Evolutionary conservation across 805 yeast species (phyloP), one percentile per base, ranked within the genome.

Genomic region (Lipomyces oligophaga): DNA sequence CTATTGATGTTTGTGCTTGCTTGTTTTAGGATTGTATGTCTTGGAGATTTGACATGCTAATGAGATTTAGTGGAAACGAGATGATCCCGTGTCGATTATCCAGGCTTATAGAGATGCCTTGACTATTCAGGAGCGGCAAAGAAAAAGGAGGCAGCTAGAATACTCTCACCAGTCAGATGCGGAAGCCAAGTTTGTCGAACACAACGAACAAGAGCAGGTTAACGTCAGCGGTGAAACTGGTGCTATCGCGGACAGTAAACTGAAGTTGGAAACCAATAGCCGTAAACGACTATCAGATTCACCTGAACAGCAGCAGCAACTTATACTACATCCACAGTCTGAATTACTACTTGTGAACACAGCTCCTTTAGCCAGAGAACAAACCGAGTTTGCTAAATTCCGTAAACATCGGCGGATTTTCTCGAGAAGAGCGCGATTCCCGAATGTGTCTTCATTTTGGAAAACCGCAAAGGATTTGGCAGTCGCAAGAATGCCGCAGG

Each of bases 91-190:
- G 8, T 58, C 64, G 3, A 51, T 62, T 13, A 55, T 62, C 11
- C 50, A 49, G 18, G 64, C 65, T 11, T 62, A 62, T 37, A 45
- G 60, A 15, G 58, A 59, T 39, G 64, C 63, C 10, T 42, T 62
- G 38, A 34, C 47, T 19, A 34, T 52, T 13, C 55, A 57, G 35
- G 52, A 50, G 18, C 34, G 19, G 7, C 47, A 41, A 22, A 37
- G 38, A 18, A 49, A 45, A 27, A 39, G 41, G 18, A 31, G 50
- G 13, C 36, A 25, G 11, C 38, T 45, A 6, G 49, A 27, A 5
- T 30, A 26, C 13, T 41, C 24, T 7, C 28, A 22, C 34, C 41
- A 11, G 18, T 13, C 34, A 24, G 30, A 35, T 11, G 28, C 20
- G 25, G 16, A 34, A 5, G 21, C 25, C 34, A 20, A 34, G n/a